Evolutionary conservation across 192 early-diverging fungal species (phyloP).

Genomic region (Podila verticillata): DNA sequence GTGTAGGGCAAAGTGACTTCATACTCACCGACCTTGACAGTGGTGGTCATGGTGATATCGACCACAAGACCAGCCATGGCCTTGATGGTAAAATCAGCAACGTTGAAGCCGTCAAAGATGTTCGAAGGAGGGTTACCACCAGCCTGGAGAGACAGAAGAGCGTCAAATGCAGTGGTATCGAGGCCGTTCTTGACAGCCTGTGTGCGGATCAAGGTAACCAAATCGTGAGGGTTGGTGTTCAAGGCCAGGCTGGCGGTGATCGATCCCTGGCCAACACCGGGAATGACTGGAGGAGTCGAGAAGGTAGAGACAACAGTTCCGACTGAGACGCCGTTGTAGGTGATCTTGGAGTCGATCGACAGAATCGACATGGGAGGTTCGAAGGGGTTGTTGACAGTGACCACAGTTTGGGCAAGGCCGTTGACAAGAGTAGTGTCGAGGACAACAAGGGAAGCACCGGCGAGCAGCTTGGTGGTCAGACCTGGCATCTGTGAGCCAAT

Average conservation of each 20-base stretch:
- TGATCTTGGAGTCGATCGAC: conserved; percentile 45
- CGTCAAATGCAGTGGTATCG: conserved; percentile 53
- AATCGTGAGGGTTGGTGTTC: conserved; percentile 54
- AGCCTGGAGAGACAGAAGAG: conserved; percentile 38
- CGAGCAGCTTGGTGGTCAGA: conserved; percentile 48
- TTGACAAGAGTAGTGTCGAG: conserved; percentile 35
- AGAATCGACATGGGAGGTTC: conserved; percentile 50
- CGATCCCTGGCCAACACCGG: conserved; percentile 33
- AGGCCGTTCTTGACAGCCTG: conserved; percentile 43
- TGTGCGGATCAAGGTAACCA: conserved; percentile 50
- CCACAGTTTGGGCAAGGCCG: conserved; percentile 45
- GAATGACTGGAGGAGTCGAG: conserved; percentile 42
- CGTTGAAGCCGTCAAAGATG: conserved; percentile 50
- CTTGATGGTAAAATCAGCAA: conserved; percentile 41
- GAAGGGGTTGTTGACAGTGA: conserved; percentile 61
- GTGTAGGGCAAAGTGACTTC: conserved; percentile 28
- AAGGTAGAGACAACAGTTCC: conserved; percentile 54
- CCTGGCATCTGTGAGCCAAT: conserved; percentile 55
- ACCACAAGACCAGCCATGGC: conserved; percentile 50
- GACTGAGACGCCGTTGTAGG: conserved; percentile 41
- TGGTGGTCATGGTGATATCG: conserved; percentile 48
- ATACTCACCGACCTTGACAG: conserved; percentile 56
- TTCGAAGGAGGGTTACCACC: conserved; percentile 19
- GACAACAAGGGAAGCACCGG: conserved; percentile 40
- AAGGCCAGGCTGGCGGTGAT: conserved; percentile 46